Percentiles rank a stretch among this genome's conserved stretches.
phyloP scores from a whole-genome alignment of 345 rosid species.

The Hibiscus tridactylites region DNA sequence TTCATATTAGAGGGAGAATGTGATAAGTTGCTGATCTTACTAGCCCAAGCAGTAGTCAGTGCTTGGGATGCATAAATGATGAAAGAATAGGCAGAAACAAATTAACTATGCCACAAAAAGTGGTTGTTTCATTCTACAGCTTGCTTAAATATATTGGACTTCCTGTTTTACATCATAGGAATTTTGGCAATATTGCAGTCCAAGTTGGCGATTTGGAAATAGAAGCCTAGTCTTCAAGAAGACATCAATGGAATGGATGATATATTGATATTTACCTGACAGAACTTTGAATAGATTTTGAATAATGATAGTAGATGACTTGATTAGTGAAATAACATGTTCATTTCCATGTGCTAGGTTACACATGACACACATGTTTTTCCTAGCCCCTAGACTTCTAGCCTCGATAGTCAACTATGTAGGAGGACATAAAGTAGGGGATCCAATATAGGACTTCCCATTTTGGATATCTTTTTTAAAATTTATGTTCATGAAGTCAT shows the following conservation, averaged over 20 bases:
- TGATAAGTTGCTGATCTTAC: background rate
- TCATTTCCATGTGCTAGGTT: no score
- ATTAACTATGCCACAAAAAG: background rate
- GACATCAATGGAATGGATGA: background rate
- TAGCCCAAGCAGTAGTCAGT: background rate
- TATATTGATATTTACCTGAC: background rate
- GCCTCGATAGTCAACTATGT: background rate
- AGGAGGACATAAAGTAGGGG: background rate
- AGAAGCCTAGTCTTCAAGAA: background rate
- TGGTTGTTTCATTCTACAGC: background rate
- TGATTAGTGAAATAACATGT: no score
- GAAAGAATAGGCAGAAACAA: background rate
- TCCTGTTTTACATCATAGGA: background rate
- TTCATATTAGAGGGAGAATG: background rate
- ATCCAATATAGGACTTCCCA: background rate
- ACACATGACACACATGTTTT: no score
- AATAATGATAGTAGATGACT: background rate
- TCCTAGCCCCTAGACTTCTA: background rate
- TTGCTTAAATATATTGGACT: background rate
- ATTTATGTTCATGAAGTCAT: no score
- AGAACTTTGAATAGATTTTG: background rate
- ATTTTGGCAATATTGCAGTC: background rate
- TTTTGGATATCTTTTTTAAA: no score
- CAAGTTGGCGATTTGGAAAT: background rate
- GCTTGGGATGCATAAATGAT: background rate